Evolutionary conservation across 2,329 filamentous ascomycete genomes (phyloP).

Genomic region (Cordyceps pruinosa): DNA sequence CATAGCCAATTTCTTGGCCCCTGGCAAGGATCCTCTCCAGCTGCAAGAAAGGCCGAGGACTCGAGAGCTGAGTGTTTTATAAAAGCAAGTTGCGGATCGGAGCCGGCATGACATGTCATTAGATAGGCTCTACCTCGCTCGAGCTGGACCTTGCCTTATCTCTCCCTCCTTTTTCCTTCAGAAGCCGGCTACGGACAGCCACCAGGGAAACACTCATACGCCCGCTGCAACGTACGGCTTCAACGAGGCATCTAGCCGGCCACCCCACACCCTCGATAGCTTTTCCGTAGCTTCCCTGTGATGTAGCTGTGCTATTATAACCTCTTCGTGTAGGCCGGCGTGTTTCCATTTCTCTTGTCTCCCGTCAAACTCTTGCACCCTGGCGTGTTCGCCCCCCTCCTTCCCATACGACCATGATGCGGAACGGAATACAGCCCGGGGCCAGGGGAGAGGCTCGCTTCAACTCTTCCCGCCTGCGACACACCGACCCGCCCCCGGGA

Average conservation of each 20-base stretch:
- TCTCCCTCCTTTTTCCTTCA: background rate
- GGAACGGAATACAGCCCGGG: too few species aligned
- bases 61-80: background rate
- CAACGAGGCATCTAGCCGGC: background rate
- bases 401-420: too few species aligned
- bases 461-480: too few species aligned
- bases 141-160: background rate
- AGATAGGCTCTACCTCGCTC: background rate
- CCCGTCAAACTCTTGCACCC: too few species aligned
- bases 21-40: background rate
- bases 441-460: too few species aligned
- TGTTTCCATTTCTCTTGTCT: too few species aligned
- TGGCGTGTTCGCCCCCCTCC: too few species aligned
- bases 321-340: too few species aligned
- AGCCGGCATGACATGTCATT: background rate
- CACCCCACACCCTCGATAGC: background rate
- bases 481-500: too few species aligned
- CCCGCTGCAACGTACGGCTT: background rate
- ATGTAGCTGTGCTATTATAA: too few species aligned
- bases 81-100: too few species aligned
- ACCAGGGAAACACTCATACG: background rate
- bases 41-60: background rate
- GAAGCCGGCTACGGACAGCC: background rate
- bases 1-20: background rate
- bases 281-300: background rate